Base-by-base conservation (phyloP, 306 rosid species). In the Fragaria nilgerrensis region DNA sequence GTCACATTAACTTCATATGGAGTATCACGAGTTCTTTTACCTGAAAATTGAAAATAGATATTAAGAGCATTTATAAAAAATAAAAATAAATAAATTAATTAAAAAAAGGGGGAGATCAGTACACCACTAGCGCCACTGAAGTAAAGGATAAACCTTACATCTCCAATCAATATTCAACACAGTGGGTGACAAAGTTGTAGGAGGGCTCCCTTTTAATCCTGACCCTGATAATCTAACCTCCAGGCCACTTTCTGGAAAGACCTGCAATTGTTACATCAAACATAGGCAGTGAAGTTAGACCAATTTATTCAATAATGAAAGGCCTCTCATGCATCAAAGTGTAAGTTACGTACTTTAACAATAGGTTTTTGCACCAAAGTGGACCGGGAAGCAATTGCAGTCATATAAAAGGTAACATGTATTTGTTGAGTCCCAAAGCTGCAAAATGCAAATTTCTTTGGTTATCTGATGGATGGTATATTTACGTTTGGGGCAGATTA, bases 171-270 rank as follows among this genome's bases (percentile, higher is more conserved):
- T 78, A 79, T 80, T 85, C 85, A 92, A 75, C 88, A 88, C 71
- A 34, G 97, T 75, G 48, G 99, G 97, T 53, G 99, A 90, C 90
- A 95, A 83, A 82, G 99, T 90, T 64, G 99, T 90, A 20, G 99
- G 97, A 79, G 90, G 90, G 23, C 63, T 88, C 84, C 91, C 96
- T 80, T 77, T 66, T 76, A 88, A 82, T 58, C 89, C 96, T n/a
- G 97, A 89, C 77, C 97, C 99, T 59, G 90, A 92, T 73, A 95
- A 65, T 37, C 44, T 77, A 78, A 92, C 77, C 67, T 86, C 91
- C 75, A 92, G 82, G 79, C 96, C 99, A 55, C 75, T 79, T 75
- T 85, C 79, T 82, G 99, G 99, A 56, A 78, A 59, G 72, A 88
- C 88, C 97, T 95, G 84, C 81, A 72, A 55, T 64, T 70, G 59